phyloP scores from a whole-genome alignment of 148 eudicot genomes.

The Vaccinium darrowii region DNA sequence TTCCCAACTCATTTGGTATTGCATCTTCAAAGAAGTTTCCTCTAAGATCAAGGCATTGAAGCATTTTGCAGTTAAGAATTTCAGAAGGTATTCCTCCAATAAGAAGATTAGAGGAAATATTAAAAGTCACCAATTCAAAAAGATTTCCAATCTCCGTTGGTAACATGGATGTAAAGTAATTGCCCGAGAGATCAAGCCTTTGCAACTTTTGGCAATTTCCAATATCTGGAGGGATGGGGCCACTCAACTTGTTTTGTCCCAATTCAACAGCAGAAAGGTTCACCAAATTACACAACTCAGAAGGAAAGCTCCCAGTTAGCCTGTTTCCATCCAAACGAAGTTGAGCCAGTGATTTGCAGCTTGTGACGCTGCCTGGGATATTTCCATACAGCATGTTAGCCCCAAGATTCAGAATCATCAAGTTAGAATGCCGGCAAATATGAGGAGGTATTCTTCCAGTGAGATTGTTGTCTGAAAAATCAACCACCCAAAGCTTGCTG shows the following conservation, averaged over 20 bases:
- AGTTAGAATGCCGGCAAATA: conserved; percentile 61
- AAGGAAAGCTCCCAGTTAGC: conserved; percentile 73
- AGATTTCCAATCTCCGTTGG: conserved; percentile 83
- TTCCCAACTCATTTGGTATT: conserved; percentile 70
- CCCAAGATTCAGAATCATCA: conserved; percentile 72
- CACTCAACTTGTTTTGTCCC: conserved; percentile 79
- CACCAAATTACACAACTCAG: conserved; percentile 61
- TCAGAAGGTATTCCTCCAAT: conserved; percentile 62
- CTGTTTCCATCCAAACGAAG: conserved; percentile 62
- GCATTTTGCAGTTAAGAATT: conserved; percentile 71
- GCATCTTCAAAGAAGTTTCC: conserved; percentile 50
- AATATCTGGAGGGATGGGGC: conserved; percentile 62
- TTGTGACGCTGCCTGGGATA: conserved; percentile 62
- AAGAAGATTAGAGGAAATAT: conserved; percentile 70
- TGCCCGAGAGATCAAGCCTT: conserved; percentile 75
- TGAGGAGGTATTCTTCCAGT: conserved; percentile 73
- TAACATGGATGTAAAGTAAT: conserved; percentile 56
- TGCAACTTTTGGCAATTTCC: conserved; percentile 73
- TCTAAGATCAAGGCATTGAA: conserved; percentile 94
- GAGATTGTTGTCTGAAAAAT: conserved; percentile 70
- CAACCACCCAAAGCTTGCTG: conserved; percentile 83
- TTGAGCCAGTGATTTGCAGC: conserved; percentile 68
- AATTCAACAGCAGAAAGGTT: conserved; percentile 80
- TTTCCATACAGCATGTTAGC: conserved; percentile 54
- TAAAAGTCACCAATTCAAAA: conserved; percentile 65